Conservation (phyloP, 1,139 yeast genomes). For the Blastobotrys malaysiensis region DNA sequence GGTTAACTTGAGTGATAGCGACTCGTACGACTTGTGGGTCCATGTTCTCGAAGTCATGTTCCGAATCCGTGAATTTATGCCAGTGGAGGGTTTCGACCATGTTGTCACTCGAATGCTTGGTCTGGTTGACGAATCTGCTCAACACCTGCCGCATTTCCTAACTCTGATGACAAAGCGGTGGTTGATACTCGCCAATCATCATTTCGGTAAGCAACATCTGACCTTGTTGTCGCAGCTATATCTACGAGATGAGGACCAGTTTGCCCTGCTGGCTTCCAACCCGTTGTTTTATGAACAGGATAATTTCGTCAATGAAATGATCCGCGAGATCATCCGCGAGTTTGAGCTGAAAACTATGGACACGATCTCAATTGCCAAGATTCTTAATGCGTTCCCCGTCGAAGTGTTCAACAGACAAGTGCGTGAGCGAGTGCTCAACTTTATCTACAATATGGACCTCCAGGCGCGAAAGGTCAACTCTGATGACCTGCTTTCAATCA, state of each 20-base stretch:
- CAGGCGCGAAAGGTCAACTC: neutral
- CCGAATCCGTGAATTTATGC: conserved; percentile 21
- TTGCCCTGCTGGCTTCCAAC: conserved; percentile 16
- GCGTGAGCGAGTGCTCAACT: conserved; percentile 6
- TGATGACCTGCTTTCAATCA: neutral
- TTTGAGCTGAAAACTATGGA: conserved; percentile 7
- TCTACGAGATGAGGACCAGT: conserved; percentile 11
- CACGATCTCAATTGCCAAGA: conserved; percentile 1
- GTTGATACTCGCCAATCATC: conserved; percentile 22
- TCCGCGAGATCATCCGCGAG: conserved; percentile 9
- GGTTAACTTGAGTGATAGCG: conserved; percentile 10
- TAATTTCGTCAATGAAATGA: conserved; percentile 15
- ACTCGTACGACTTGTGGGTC: conserved; percentile 13
- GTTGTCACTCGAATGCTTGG: conserved; percentile 16
- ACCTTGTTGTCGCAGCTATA: conserved; percentile 16
- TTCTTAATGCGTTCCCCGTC: conserved; percentile 14
- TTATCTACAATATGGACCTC: neutral
- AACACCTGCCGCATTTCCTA: conserved; percentile 12
- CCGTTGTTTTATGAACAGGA: conserved; percentile 23
- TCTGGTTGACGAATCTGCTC: conserved; percentile 14
- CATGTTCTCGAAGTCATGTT: conserved; percentile 19
- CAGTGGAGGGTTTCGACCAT: conserved; percentile 17
- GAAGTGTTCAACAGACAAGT: conserved; percentile 14
- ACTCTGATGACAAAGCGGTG: conserved; percentile 22
- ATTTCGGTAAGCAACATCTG: conserved; percentile 17